Conservation (phyloP, 1,139 yeast genomes). For the Zygosaccharomyces sapae region DNA sequence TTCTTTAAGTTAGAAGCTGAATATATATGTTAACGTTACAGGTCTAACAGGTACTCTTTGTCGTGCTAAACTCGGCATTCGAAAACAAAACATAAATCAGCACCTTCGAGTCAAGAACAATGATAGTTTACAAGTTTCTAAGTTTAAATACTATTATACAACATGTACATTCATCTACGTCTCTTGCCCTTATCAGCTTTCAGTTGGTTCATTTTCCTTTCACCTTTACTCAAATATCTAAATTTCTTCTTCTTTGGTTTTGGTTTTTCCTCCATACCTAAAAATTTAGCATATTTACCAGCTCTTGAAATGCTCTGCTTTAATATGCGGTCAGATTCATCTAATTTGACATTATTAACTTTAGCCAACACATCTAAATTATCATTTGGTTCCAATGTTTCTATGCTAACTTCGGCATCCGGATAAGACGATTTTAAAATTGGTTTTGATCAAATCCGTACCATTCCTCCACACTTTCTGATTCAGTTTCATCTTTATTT, state of each 20-base stretch:
- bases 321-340: conserved; percentile 55
- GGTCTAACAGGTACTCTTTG: too few relatives aligned
- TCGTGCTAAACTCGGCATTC: not conserved
- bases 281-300: conserved; percentile 63
- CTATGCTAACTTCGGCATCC: conserved; percentile 49
- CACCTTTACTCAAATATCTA: conserved; percentile 75
- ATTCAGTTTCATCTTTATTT: conserved; percentile 31
- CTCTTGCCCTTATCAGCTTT: conserved; percentile 47
- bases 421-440: conserved; percentile 45
- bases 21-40: conserved; percentile 33
- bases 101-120: conserved; percentile 4
- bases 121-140: not conserved
- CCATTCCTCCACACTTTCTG: conserved; percentile 40
- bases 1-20: conserved; percentile 80
- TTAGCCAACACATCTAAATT: conserved; percentile 55
- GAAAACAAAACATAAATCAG: conserved; percentile 1
- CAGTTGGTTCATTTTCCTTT: conserved; percentile 62
- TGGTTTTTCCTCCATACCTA: conserved; percentile 45
- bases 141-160: not conserved
- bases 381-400: conserved; percentile 54
- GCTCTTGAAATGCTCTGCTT: conserved; percentile 65
- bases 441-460: conserved; percentile 42
- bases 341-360: conserved; percentile 61
- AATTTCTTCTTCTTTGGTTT: conserved; percentile 68
- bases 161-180: conserved; percentile 25